phyloP scores from a whole-genome alignment of 163 green algal genomes.

The Picocystis sp. region DNA sequence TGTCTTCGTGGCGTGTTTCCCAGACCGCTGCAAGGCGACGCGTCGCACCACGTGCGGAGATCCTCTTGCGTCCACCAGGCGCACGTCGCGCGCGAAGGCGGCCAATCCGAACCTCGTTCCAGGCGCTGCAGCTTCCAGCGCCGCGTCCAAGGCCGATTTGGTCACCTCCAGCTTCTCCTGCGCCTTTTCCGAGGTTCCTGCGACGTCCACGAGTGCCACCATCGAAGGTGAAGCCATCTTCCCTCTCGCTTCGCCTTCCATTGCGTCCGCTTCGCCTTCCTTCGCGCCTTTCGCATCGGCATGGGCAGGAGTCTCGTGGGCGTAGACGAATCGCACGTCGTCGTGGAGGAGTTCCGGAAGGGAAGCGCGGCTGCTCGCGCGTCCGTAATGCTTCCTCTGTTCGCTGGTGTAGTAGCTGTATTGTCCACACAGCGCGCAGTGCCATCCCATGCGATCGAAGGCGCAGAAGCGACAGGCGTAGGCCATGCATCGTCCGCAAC shows the following conservation, averaged over 20 bases:
- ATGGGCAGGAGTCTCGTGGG: slow-evolving; percentile 6
- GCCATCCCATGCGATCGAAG: slow-evolving; percentile 35
- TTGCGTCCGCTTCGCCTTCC: neutral
- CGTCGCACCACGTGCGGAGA: slow-evolving; percentile 23
- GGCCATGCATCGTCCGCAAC: too few species aligned
- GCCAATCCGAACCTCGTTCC: slow-evolving; percentile 52
- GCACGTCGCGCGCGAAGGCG: slow-evolving; percentile 45
- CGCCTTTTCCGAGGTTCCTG: slow-evolving; percentile 3
- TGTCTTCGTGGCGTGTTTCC: slow-evolving; percentile 3
- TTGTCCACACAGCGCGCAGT: slow-evolving; percentile 38
- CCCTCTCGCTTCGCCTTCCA: neutral
- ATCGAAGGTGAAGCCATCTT: slow-evolving; percentile 15
- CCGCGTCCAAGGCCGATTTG: slow-evolving; percentile 43
- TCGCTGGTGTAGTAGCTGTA: slow-evolving; percentile 25
- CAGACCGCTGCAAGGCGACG: slow-evolving; percentile 21
- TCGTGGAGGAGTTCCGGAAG: slow-evolving; percentile 25
- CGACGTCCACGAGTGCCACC: slow-evolving; percentile 43
- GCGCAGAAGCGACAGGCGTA: slow-evolving; percentile 23
- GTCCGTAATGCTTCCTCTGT: slow-evolving; percentile 12
- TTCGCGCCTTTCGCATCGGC: slow-evolving; percentile 12
- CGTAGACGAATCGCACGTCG: slow-evolving; percentile 9
- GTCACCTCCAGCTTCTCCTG: slow-evolving; percentile 57
- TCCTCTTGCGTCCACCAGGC: neutral
- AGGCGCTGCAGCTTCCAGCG: slow-evolving; percentile 53
- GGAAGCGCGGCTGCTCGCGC: neutral